These are phyloP conservation scores for Gymnopilus dilepis DNA, from an alignment of 768 basidiomycete species.

Conservation along the genomic window DNA sequence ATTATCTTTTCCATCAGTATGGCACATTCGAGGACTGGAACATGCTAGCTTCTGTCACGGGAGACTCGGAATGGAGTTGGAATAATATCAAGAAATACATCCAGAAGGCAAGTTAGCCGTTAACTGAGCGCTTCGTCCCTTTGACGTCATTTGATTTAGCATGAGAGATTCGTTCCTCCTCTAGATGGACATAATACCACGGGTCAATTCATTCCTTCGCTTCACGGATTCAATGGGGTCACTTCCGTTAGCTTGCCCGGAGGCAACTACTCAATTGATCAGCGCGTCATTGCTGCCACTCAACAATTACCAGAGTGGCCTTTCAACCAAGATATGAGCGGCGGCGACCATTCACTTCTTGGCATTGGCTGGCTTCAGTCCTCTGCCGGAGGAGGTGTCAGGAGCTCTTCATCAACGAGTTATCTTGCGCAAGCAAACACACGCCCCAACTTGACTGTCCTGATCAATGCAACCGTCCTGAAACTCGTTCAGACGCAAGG, in stretches of 20 bases:
- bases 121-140: slow-evolving; percentile 10
- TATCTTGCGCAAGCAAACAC: slow-evolving; percentile 35
- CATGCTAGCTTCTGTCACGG: slow-evolving; percentile 32
- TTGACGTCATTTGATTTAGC: slow-evolving; percentile 25
- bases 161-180: slow-evolving; percentile 42
- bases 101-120: slow-evolving; percentile 28
- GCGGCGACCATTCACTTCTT: slow-evolving; percentile 32
- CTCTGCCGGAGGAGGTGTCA: slow-evolving; percentile 34
- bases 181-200: slow-evolving; percentile 43
- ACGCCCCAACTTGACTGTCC: slow-evolving; percentile 41
- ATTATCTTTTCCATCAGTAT: slow-evolving; percentile 40
- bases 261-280: slow-evolving; percentile 35
- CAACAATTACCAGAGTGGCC: slow-evolving; percentile 39
- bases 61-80: slow-evolving; percentile 44
- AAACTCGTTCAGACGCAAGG: slow-evolving; percentile 32
- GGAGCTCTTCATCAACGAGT: slow-evolving; percentile 43
- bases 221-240: slow-evolving; percentile 41
- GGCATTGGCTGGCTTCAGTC: slow-evolving; percentile 42
- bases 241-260: slow-evolving; percentile 38
- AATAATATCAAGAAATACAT: slow-evolving; percentile 36
- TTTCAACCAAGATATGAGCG: slow-evolving; percentile 40
- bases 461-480: slow-evolving; percentile 37
- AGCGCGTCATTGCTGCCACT: slow-evolving; percentile 40
- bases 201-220: slow-evolving; percentile 40
- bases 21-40: slow-evolving; percentile 36